These are phyloP conservation scores for Eucalyptus shirleyi DNA, from an alignment of 345 rosid genomes.

Conservation along the genomic window DNA sequence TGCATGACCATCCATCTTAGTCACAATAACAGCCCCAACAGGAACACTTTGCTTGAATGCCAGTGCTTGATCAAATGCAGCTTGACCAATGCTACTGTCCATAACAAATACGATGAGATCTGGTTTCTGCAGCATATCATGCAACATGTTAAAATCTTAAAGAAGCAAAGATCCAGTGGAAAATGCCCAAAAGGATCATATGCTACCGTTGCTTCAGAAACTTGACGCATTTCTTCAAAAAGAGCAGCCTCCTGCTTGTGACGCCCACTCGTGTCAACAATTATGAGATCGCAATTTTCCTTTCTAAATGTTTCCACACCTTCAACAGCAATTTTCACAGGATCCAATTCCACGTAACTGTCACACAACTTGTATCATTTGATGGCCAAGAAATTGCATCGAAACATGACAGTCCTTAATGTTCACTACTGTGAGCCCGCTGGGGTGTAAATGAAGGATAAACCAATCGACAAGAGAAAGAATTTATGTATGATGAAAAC, in stretches of 20 bases:
- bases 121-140: constrained; percentile 54
- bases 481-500: neutral
- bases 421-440: neutral
- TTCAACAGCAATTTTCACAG: constrained; percentile 87
- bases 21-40: constrained; percentile 87
- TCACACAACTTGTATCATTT: neutral
- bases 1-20: constrained; percentile 98
- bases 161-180: neutral
- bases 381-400: neutral
- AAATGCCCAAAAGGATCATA: neutral
- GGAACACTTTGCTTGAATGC: constrained; percentile 89
- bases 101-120: constrained; percentile 86
- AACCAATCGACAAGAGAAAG: neutral
- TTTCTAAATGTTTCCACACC: constrained; percentile 87
- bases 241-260: constrained; percentile 94
- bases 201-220: constrained; percentile 85
- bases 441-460: neutral
- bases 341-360: constrained; percentile 92
- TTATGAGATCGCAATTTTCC: constrained; percentile 83
- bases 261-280: constrained; percentile 94
- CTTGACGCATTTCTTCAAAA: constrained; percentile 99
- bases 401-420: neutral
- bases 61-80: constrained; percentile 91
- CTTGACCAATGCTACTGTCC: constrained; percentile 98
- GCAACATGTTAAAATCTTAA: neutral